Percentiles rank a stretch among this genome's conserved stretches.
Conservation (phyloP, 257 asterid genomes). For the Solanum verrucosum region DNA sequence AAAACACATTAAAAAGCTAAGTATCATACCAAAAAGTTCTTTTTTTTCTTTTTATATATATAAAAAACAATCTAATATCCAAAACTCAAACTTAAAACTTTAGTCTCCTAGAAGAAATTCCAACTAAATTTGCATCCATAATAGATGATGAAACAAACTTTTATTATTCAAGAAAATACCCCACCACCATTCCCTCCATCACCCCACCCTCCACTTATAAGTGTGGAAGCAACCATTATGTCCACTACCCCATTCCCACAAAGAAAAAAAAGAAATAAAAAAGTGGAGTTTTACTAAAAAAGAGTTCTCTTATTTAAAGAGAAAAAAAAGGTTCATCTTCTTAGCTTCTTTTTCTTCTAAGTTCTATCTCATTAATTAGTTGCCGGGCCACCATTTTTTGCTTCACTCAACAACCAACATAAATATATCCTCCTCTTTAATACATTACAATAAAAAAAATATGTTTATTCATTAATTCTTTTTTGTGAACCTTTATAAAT, state of each 20-base stretch:
- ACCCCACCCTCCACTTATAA: background rate
- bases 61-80: too few species aligned
- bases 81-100: too few species aligned
- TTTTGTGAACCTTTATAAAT: background rate
- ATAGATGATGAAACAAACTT: background rate
- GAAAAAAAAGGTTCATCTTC: background rate
- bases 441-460: background rate
- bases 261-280: background rate
- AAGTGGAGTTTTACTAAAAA: background rate
- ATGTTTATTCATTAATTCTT: background rate
- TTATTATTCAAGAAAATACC: background rate
- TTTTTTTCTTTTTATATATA: too few species aligned
- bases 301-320: background rate
- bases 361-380: background rate
- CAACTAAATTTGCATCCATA: background rate
- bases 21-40: too few species aligned
- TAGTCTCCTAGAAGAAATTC: fast-evolving
- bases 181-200: background rate
- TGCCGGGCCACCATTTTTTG: background rate
- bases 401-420: background rate
- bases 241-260: background rate
- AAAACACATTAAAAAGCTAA: too few species aligned
- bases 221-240: background rate
- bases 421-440: background rate
- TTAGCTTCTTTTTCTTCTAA: background rate